Evolutionary conservation across 768 basidiomycete genomes (phyloP).

Genomic region (Termitomyces sp.): DNA sequence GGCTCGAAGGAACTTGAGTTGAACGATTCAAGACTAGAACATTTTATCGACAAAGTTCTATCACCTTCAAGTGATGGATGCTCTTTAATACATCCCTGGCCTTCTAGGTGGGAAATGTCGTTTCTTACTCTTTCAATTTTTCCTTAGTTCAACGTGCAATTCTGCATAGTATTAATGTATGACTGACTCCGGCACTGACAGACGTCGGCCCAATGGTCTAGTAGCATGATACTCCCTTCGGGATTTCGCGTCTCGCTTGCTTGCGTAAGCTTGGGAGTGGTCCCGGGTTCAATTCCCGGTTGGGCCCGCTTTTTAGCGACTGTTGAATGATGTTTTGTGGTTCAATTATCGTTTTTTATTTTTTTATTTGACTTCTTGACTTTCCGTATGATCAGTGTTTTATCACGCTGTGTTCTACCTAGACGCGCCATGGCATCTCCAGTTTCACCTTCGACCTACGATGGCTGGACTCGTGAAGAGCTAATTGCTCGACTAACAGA

Average conservation of each 20-base stretch:
- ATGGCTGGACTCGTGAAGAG: slow-evolving; percentile 48
- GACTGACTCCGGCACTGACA: no score
- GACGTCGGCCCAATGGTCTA: slow-evolving; percentile 20
- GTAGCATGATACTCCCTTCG: slow-evolving; percentile 26
- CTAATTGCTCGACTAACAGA: slow-evolving; percentile 61
- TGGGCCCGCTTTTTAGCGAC: neutral
- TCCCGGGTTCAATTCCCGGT: neutral
- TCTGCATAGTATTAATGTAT: no score
- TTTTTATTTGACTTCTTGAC: neutral
- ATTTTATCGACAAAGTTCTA: no score
- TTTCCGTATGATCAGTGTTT: slow-evolving; percentile 9
- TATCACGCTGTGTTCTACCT: slow-evolving; percentile 9
- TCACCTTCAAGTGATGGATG: no score
- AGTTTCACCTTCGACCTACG: slow-evolving; percentile 30
- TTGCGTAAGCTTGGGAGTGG: slow-evolving; percentile 16
- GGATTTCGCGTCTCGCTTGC: slow-evolving; percentile 8
- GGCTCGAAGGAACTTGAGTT: no score
- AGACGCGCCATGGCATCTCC: slow-evolving; percentile 12
- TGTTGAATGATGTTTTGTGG: no score
- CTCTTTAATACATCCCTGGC: no score
- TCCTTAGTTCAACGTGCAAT: no score
- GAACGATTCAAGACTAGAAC: no score
- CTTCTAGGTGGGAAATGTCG: no score
- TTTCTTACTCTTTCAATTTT: no score
- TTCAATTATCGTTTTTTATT: neutral